Evolutionary conservation across 1,284 basidiomycete genomes (phyloP).

Genomic region (Apiotrichum gracile): DNA sequence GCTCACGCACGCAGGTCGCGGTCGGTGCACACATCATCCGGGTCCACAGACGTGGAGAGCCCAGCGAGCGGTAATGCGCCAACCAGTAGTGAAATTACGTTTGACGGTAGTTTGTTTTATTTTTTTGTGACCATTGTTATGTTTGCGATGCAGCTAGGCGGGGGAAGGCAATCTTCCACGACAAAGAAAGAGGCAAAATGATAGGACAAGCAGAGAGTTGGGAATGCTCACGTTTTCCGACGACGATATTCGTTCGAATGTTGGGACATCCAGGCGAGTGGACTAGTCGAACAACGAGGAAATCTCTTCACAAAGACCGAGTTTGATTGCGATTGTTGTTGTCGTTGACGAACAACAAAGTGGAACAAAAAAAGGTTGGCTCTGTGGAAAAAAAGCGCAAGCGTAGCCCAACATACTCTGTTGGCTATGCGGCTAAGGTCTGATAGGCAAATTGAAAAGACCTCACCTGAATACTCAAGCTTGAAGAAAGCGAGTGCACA

Average conservation of each 20-base stretch:
- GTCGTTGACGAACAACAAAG: too few species aligned
- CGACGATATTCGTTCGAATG: neutral
- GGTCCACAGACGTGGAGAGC: conserved; percentile 12
- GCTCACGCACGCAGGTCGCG: conserved; percentile 16
- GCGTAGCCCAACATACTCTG: too few species aligned
- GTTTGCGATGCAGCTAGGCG: conserved; percentile 25
- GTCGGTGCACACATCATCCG: conserved; percentile 8
- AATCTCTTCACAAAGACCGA: too few species aligned
- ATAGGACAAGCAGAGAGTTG: neutral
- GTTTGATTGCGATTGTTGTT: too few species aligned
- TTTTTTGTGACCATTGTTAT: conserved; percentile 9
- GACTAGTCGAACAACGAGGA: neutral
- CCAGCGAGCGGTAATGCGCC: conserved; percentile 4
- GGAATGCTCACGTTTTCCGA: conserved; percentile 3
- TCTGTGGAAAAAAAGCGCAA: neutral
- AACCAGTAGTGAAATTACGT: neutral
- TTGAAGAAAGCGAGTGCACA: neutral
- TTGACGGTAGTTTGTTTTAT: neutral
- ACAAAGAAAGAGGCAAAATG: too few species aligned
- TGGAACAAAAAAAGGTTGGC: too few species aligned
- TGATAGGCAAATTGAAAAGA: too few species aligned
- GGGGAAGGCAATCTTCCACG: conserved; percentile 17
- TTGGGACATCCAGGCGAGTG: neutral
- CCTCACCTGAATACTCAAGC: too few species aligned
- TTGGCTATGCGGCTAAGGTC: too few species aligned